phyloP scores from a whole-genome alignment of 2,329 filamentous ascomycete species.

The Capronia epimyces region DNA sequence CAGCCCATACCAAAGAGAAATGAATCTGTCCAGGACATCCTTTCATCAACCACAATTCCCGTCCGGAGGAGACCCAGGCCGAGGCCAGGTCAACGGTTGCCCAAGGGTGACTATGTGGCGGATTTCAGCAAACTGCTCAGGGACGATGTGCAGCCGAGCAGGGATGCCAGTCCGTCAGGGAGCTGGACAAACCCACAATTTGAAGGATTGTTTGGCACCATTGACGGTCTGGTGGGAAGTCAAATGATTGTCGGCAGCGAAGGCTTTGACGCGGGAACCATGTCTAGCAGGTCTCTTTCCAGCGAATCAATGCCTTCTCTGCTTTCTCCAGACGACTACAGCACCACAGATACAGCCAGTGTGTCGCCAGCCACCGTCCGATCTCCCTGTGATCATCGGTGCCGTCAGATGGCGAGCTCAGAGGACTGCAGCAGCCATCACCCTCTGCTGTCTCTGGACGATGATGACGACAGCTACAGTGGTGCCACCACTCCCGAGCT shows the following conservation, averaged over 20 bases:
- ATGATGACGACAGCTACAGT: conserved; percentile 28
- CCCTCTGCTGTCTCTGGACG: conserved; percentile 47
- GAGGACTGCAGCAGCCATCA: conserved; percentile 55
- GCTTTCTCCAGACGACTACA: conserved; percentile 45
- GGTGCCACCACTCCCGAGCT: conserved; percentile 15
- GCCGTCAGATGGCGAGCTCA: conserved; percentile 47
- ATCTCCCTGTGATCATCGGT: conserved; percentile 38
- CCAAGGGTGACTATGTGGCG: conserved; percentile 40
- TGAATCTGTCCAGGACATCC: conserved; percentile 34
- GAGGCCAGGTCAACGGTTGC: conserved; percentile 37
- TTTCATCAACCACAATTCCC: conserved; percentile 57
- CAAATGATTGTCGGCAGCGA: conserved; percentile 40
- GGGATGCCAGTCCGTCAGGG: conserved; percentile 40
- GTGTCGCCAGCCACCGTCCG: conserved; percentile 39
- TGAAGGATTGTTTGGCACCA: conserved; percentile 52
- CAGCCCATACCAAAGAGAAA: conserved; percentile 13
- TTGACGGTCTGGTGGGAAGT: conserved; percentile 42
- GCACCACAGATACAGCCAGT: conserved; percentile 39
- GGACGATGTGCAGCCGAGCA: conserved; percentile 47
- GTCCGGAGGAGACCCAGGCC: conserved; percentile 42
- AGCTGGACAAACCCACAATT: conserved; percentile 45
- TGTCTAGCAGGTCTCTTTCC: conserved; percentile 49
- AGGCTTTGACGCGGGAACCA: conserved; percentile 40
- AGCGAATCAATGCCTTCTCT: conserved; percentile 55
- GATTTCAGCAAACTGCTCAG: conserved; percentile 55